These are phyloP conservation scores for Pascua guehoae DNA, from an alignment of 1,284 basidiomycete species.

Conservation along the genomic window DNA sequence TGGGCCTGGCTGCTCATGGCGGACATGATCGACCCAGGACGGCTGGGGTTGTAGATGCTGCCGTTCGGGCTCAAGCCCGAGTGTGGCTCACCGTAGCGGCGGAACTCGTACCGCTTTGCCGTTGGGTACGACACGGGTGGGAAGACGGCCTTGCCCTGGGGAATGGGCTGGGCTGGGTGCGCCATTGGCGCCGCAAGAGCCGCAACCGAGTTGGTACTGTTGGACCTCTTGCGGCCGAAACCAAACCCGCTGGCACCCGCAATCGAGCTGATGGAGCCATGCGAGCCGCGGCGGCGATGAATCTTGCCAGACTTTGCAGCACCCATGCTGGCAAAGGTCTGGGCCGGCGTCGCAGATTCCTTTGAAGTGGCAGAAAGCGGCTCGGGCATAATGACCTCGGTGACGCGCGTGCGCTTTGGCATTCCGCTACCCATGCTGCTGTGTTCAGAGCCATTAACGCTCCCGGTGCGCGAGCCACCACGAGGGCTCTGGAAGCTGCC, in stretches of 20 bases:
- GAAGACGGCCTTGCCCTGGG: slow-evolving; percentile 33
- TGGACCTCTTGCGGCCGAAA: slow-evolving; percentile 33
- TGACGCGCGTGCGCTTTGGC: slow-evolving; percentile 39
- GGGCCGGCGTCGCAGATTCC: neutral
- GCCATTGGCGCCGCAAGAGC: slow-evolving; percentile 2
- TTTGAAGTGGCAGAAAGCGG: slow-evolving; percentile 30
- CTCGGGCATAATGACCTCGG: slow-evolving; percentile 50
- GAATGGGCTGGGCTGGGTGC: slow-evolving; percentile 22
- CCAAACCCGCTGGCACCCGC: slow-evolving; percentile 21
- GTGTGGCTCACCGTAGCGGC: slow-evolving; percentile 30
- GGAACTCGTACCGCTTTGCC: slow-evolving; percentile 48
- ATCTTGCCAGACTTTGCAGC: neutral
- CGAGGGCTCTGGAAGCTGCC: slow-evolving; percentile 23
- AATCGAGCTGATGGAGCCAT: slow-evolving; percentile 35
- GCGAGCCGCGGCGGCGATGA: slow-evolving; percentile 32
- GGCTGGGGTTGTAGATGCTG: slow-evolving; percentile 13
- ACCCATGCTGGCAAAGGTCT: neutral
- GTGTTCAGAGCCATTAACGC: slow-evolving; percentile 30
- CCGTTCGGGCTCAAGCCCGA: slow-evolving; percentile 6
- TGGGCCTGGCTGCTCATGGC: slow-evolving; percentile 30
- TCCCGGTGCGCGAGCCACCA: slow-evolving; percentile 23
- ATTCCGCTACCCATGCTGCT: slow-evolving; percentile 16
- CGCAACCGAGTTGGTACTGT: slow-evolving; percentile 21
- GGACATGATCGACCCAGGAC: slow-evolving; percentile 46
- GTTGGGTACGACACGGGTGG: slow-evolving; percentile 46